phyloP scores from a whole-genome alignment of 257 asterid genomes.

The Solanum infundibuliforme region DNA sequence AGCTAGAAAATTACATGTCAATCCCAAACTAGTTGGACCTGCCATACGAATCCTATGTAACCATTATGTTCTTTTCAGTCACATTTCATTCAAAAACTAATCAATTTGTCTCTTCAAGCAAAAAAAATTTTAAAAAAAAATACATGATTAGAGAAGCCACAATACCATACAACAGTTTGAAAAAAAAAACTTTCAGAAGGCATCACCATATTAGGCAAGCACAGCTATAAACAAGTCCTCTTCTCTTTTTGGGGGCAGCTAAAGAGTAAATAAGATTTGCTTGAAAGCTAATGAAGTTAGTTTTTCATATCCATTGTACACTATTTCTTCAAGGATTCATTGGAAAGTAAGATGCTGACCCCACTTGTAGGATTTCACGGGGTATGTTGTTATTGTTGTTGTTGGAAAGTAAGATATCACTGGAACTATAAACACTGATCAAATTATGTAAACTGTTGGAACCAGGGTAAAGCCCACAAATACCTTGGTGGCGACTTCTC shows the following conservation, averaged over 20 bases:
- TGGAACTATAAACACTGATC: not conserved
- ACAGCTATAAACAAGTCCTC: not conserved
- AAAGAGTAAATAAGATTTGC: not conserved
- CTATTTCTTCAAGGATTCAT: not conserved
- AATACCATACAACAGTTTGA: not conserved
- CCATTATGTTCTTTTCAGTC: not conserved
- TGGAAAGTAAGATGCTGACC: not conserved
- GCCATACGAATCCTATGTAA: not conserved
- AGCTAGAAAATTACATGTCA: not conserved
- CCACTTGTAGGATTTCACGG: not conserved
- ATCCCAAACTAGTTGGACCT: not conserved
- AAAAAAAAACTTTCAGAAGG: not conserved
- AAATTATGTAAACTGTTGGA: not conserved
- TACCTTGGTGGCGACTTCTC: constrained; percentile 68
- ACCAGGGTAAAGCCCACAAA: not conserved
- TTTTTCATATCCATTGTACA: not conserved
- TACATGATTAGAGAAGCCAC: not conserved
- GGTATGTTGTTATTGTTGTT: not conserved
- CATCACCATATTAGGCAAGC: not conserved
- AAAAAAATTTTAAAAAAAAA: too few relatives aligned
- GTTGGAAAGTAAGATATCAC: not conserved
- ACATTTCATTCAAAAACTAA: not conserved
- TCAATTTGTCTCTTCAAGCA: not conserved
- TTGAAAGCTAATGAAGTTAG: not conserved
- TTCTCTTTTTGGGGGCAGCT: not conserved